Base-by-base conservation (phyloP, 2,329 filamentous ascomycete species). In the Neoscytalidium dimidiatum region DNA sequence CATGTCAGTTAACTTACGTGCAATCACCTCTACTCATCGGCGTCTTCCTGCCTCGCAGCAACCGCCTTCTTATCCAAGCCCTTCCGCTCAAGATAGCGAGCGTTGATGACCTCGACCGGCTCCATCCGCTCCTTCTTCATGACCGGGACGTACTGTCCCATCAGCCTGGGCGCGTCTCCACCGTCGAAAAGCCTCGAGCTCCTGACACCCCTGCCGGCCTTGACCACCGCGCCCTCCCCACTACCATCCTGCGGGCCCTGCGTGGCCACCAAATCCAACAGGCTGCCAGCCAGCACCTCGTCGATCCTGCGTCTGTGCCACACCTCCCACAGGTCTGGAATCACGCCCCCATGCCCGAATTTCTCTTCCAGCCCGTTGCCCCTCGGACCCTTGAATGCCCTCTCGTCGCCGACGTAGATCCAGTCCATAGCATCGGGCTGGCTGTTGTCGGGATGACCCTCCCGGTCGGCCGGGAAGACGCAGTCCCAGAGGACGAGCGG, bases 401-500 rank as follows among this genome's bases (percentile, higher is more conserved):
- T 77, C 43, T 88, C 85, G 68, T 94, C 91, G 48, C 91, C 91
- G 1, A 91, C 84, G 76, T 93, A 91, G 0, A 93, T 77, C 94
- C 95, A 99, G 19, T 88, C 75, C 64, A 97, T 74, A 0, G 84
- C 83, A 74, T 95, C 89, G 29, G 56, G 53, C 58, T 75, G 74
- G 51, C 41, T 48, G 28, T 63, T 58, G 31, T 79, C 78, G 70
- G 81, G 73, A 19, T 74, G 72, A 1, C 75, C 73, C 52, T 79
- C 77, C 14, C 74, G 51, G n/a, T 66, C 68, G 41, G 69, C 79
- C 0, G 92, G 92, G 77, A 97, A 99, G 35, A 96, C 84, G 78
- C 94, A 98, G 79, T 98, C 92, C 94, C 94, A 98, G 5, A 99
- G 86, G 17, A 98, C 95, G 8, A 99, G 85, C 2, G 95, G 94